Conservation (phyloP, 2,329 filamentous ascomycete genomes). For the Calonectria hongkongensis region DNA sequence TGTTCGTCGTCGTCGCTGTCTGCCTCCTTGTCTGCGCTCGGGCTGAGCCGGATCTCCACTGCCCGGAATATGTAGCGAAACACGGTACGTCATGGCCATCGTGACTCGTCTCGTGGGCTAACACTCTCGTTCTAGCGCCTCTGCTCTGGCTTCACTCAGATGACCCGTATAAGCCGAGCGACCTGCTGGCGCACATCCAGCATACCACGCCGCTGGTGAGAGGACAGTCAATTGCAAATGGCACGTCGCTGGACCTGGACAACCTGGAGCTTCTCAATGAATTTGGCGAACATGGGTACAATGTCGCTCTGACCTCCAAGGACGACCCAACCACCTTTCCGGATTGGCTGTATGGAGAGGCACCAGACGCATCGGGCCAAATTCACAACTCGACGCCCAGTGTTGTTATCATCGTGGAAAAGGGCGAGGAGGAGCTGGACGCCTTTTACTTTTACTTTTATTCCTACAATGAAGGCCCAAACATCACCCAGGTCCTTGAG, state of each 20-base stretch:
- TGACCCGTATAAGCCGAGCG: slow-evolving; percentile 57
- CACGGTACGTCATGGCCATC: slow-evolving; percentile 45
- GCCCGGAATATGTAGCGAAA: slow-evolving; percentile 15
- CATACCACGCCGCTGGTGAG: slow-evolving; percentile 55
- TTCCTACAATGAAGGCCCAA: slow-evolving; percentile 57
- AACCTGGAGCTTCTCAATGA: slow-evolving; percentile 56
- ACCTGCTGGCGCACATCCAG: slow-evolving; percentile 55
- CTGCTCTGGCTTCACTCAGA: slow-evolving; percentile 59
- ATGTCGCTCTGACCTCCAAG: slow-evolving; percentile 51
- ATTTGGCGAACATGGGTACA: slow-evolving; percentile 34
- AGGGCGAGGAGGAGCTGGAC: slow-evolving; percentile 52
- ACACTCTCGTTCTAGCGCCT: slow-evolving; percentile 50
- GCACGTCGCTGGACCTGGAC: slow-evolving; percentile 54
- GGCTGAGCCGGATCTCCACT: slow-evolving; percentile 6
- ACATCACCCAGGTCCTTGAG: slow-evolving; percentile 58
- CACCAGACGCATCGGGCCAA: slow-evolving; percentile 46
- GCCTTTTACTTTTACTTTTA: slow-evolving; percentile 62
- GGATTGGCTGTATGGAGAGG: slow-evolving; percentile 54
- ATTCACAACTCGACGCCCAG: slow-evolving; percentile 55
- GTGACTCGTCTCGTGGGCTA: slow-evolving; percentile 5
- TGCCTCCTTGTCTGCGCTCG: slow-evolving; percentile 27
- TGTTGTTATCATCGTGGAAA: slow-evolving; percentile 57
- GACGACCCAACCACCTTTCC: slow-evolving; percentile 55
- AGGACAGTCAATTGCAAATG: slow-evolving; percentile 42
- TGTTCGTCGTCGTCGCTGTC: not conserved